Evolutionary conservation across 352 stramenopile species (phyloP), one percentile per base, ranked within the genome.

Genomic region (Globisporangium parvum): DNA sequence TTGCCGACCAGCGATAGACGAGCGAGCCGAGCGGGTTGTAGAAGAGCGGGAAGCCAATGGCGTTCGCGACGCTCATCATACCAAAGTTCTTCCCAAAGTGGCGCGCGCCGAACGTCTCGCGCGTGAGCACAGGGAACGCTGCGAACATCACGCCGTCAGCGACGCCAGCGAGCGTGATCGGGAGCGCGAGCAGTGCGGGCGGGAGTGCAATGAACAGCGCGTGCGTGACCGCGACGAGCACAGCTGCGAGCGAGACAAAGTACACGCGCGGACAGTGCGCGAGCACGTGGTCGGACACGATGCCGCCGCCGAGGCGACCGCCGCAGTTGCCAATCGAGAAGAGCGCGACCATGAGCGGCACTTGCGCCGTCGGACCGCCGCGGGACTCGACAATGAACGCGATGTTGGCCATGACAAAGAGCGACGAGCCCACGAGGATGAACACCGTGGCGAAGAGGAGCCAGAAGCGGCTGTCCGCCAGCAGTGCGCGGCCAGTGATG

Each of bases 11-110:
- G 37, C 65, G 66, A 48, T 92, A 90, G 1, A 87, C 53, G 55
- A 80, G 76, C 37, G 81, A 87, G 17, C 74, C 70, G 14, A 92
- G 61, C 8, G 81, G 81, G 39, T 73, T 87, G 65, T 72, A 85
- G 57, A 92, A 83, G 2, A 92, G 55, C 20, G 81, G 81, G 63
- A 88, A 92, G 2, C 79, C 79, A 18, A 90, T 40, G 0, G 75
- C 77, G 51, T 90, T 92, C 33, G 81, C 81, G 47, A 88, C 66
- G 47, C 75, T 88, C 24, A 92, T 82, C 24, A 88, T 53, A 12
- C 82, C 79, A 55, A 86, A 92, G 48, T 92, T 92, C 54, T 89
- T 86, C 46, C 82, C 82, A 52, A 92, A 89, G 53, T 92, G 82
- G 1, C 61, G 64, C 21, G 62, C 57, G 1, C 82, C 82, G 53